These are phyloP conservation scores for Spiraea crenata DNA, from an alignment of 331 rosid genomes.

Conservation along the genomic window DNA sequence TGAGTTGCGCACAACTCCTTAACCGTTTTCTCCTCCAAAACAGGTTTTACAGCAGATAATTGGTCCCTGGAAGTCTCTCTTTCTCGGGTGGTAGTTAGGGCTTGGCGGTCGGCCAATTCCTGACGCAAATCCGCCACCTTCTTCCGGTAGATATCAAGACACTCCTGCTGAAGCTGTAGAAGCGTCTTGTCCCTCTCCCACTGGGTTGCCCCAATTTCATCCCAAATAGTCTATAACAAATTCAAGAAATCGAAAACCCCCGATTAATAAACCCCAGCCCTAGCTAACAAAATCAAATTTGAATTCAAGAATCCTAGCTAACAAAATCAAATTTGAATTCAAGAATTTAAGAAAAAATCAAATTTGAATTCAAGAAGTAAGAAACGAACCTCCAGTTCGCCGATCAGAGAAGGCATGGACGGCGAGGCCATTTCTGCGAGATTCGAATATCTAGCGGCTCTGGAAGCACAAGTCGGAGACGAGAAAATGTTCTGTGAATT, in stretches of 20 bases:
- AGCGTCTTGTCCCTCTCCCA: constrained; percentile 75
- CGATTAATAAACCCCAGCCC: background rate
- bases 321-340: background rate
- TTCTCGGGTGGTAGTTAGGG: constrained; percentile 49
- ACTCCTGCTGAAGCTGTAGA: constrained; percentile 87
- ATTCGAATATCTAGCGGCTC: too few species aligned
- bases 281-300: too few species aligned
- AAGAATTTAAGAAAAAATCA: background rate
- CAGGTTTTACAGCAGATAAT: constrained; percentile 50
- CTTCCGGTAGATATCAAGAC: constrained; percentile 74
- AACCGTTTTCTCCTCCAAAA: constrained; percentile 56
- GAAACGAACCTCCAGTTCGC: too few species aligned
- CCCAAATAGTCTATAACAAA: constrained; percentile 63
- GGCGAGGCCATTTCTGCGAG: too few species aligned
- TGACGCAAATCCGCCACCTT: constrained; percentile 68
- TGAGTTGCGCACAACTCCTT: constrained; percentile 56
- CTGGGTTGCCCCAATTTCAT: constrained; percentile 88
- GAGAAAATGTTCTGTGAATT: too few species aligned
- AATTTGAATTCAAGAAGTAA: too few species aligned
- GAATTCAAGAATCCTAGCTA: too few species aligned
- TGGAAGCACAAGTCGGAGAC: too few species aligned
- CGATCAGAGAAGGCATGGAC: too few species aligned
- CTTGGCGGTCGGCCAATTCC: constrained; percentile 59
- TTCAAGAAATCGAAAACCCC: background rate
- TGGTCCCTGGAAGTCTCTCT: constrained; percentile 72